These are phyloP conservation scores for Cerioporus squamosus DNA, from an alignment of 1,284 basidiomycete genomes.

Conservation along the genomic window DNA sequence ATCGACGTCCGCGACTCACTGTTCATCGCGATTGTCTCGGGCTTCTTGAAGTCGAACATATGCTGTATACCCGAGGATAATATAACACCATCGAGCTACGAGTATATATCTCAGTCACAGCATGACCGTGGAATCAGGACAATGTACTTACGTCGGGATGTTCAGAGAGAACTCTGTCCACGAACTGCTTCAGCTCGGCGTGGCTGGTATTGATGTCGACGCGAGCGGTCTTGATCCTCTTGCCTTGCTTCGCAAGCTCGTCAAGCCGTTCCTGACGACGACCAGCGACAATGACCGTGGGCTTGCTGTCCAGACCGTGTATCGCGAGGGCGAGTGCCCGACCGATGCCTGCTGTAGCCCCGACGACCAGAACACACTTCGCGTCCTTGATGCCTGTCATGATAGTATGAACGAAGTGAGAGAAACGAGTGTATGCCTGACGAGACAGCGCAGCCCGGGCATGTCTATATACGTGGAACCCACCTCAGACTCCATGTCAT, in stretches of 20 bases:
- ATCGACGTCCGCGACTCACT: constrained; percentile 35
- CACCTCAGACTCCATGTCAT: too few relatives aligned
- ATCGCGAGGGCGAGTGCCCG: constrained; percentile 60
- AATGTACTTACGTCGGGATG: constrained; percentile 52
- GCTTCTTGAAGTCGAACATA: constrained; percentile 51
- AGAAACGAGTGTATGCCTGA: neutral
- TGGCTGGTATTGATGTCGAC: constrained; percentile 48
- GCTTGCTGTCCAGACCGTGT: constrained; percentile 51
- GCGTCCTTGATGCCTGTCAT: constrained; percentile 54
- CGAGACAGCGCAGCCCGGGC: too few relatives aligned
- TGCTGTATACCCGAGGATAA: constrained; percentile 61
- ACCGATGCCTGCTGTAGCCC: constrained; percentile 70
- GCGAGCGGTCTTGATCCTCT: constrained; percentile 43
- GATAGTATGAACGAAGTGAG: constrained; percentile 3
- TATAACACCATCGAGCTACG: constrained; percentile 54
- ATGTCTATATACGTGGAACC: too few relatives aligned
- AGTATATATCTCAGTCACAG: neutral
- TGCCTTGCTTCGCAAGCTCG: constrained; percentile 42
- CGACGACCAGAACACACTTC: constrained; percentile 63
- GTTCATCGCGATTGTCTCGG: constrained; percentile 49
- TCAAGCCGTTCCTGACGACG: constrained; percentile 56
- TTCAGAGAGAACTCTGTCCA: constrained; percentile 42
- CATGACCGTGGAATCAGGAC: neutral
- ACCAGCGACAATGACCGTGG: constrained; percentile 59
- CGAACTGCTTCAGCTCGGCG: constrained; percentile 43